phyloP scores from a whole-genome alignment of 2,329 filamentous ascomycete genomes.

The Alternaria viburni region DNA sequence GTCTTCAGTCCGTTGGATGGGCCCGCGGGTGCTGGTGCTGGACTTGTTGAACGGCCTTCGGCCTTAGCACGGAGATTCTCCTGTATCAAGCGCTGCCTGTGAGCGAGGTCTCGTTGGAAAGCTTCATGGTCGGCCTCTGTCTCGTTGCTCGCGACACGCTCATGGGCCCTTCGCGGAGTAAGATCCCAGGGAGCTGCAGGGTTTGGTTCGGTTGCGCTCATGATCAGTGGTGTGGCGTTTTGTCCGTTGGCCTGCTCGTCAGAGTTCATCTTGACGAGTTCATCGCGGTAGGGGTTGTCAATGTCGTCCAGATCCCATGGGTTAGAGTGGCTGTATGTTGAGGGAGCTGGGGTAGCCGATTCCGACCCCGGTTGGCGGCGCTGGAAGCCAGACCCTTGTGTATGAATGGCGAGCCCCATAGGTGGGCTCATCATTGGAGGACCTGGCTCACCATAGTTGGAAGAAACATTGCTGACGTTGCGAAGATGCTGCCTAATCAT shows the following conservation, averaged over 20 bases:
- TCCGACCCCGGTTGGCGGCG: constrained; percentile 38
- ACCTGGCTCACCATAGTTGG: constrained; percentile 63
- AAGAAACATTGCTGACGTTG: constrained; percentile 80
- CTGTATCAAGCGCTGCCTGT: constrained; percentile 72
- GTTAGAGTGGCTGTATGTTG: constrained; percentile 59
- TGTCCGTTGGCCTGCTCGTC: constrained; percentile 43
- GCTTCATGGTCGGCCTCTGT: constrained; percentile 68
- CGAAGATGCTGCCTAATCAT: constrained; percentile 86
- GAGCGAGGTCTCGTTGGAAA: constrained; percentile 75
- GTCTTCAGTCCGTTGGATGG: constrained; percentile 54
- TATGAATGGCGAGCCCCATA: constrained; percentile 43
- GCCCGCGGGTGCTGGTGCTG: constrained; percentile 41
- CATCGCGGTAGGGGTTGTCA: constrained; percentile 48
- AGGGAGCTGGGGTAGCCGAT: constrained; percentile 53
- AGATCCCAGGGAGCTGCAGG: constrained; percentile 53
- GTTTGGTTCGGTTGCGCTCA: constrained; percentile 19
- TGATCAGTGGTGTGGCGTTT: constrained; percentile 11
- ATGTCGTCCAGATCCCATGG: constrained; percentile 62
- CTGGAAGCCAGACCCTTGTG: constrained; percentile 39
- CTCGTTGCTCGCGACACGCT: constrained; percentile 57
- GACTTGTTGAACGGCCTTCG: constrained; percentile 54
- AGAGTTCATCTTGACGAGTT: constrained; percentile 45
- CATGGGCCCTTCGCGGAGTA: constrained; percentile 56
- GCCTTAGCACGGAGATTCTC: constrained; percentile 74
- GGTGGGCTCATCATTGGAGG: constrained; percentile 54